A percentile compares a stretch with the other conserved stretches of the same genome.
Conservation (phyloP, 192 early-diverging fungal species). For the Backusella sp. region DNA sequence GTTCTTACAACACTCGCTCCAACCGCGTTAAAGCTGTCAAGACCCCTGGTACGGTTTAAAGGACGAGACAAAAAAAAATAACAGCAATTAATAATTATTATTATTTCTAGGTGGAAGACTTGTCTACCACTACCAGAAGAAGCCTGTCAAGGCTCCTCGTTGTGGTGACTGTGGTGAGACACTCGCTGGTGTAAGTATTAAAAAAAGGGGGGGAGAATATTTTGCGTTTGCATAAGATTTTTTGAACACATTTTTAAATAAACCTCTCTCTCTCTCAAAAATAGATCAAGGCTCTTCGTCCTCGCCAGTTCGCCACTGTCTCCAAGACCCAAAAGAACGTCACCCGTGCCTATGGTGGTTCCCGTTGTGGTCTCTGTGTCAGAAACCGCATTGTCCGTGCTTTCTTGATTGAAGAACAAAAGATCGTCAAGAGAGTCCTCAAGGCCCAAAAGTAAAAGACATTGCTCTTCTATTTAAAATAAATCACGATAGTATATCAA, state of each 20-base stretch:
- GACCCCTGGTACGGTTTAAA: conserved; percentile 66
- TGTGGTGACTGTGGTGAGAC: conserved; percentile 96
- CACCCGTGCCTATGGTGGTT: conserved; percentile 95
- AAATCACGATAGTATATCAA: neutral
- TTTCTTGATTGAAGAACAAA: conserved; percentile 99
- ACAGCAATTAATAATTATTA: neutral
- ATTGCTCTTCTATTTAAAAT: neutral
- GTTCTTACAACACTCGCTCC: conserved; percentile 89
- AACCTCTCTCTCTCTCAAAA: too few relatives aligned
- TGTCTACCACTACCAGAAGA: conserved; percentile 87
- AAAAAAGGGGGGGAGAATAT: neutral
- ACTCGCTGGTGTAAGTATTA: conserved; percentile 78
- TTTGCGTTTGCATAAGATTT: neutral
- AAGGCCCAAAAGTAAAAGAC: conserved; percentile 64
- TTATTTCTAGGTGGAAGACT: conserved; percentile 78
- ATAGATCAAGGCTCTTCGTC: too few relatives aligned
- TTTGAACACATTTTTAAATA: neutral
- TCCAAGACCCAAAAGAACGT: conserved; percentile 93
- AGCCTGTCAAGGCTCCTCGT: conserved; percentile 87
- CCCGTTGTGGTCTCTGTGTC: conserved; percentile 84
- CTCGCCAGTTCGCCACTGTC: conserved; percentile 84
- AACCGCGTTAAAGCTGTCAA: conserved; percentile 85
- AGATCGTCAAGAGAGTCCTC: conserved; percentile 99
- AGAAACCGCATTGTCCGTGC: conserved; percentile 90
- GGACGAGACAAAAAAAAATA: neutral